Percentiles rank a stretch among this genome's conserved stretches.
These are phyloP conservation scores for Cyphellophora europaea DNA, from an alignment of 2,329 filamentous ascomycete species.

Conservation along the genomic window DNA sequence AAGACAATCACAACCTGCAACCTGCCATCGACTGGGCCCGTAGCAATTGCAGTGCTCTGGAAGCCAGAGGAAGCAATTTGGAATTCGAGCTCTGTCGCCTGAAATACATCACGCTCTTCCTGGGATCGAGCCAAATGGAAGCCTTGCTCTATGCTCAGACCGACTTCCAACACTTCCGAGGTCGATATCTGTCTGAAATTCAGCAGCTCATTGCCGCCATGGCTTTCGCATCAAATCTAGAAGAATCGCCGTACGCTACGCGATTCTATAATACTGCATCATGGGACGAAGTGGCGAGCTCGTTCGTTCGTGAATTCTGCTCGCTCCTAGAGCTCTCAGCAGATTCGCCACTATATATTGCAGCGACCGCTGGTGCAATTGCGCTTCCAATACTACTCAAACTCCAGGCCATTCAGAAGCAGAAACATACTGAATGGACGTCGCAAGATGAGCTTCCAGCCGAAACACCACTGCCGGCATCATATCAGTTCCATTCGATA, in stretches of 20 bases:
- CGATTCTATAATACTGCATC: conserved; percentile 67
- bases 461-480: conserved; percentile 55
- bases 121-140: conserved; percentile 48
- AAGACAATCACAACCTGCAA: conserved; percentile 58
- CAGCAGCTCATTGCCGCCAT: conserved; percentile 73
- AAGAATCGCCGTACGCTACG: conserved; percentile 65
- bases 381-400: conserved; percentile 84
- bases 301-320: conserved; percentile 92
- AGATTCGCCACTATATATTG: conserved; percentile 86
- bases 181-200: conserved; percentile 68
- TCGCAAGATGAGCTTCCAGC: conserved; percentile 81
- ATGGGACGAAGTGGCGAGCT: conserved; percentile 75
- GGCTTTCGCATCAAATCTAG: conserved; percentile 66
- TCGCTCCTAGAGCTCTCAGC: conserved; percentile 80
- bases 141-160: conserved; percentile 68
- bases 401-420: conserved; percentile 75
- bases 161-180: conserved; percentile 66
- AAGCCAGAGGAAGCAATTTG: conserved; percentile 77
- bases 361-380: conserved; percentile 84
- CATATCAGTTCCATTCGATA: conserved; percentile 78
- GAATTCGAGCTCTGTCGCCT: conserved; percentile 90
- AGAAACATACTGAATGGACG: conserved; percentile 91
- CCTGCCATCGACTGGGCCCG: conserved; percentile 86
- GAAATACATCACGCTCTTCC: conserved; percentile 83
- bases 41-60: conserved; percentile 59